Conservation (phyloP, 139 green algal genomes). For the Chlamydomonas schloesseri region DNA sequence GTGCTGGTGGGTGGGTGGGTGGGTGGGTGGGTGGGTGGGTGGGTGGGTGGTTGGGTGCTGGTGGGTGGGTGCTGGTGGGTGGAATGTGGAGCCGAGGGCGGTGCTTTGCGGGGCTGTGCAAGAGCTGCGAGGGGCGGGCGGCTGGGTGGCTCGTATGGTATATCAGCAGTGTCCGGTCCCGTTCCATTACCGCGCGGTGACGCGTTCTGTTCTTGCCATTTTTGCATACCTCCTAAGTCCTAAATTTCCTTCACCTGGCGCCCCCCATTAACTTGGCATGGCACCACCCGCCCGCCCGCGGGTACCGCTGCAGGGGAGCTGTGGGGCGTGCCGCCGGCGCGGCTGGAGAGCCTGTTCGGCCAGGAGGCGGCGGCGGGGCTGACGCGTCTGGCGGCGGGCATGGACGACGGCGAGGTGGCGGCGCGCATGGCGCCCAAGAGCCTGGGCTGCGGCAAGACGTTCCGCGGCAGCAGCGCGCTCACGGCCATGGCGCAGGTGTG, state of each 20-base stretch:
- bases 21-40: no score
- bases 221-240: no score
- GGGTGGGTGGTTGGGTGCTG: no score
- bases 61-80: no score
- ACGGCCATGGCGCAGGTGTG: slow-evolving; percentile 38
- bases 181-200: no score
- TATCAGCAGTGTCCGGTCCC: no score
- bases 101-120: no score
- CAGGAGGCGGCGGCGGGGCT: slow-evolving; percentile 67
- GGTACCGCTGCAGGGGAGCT: slow-evolving; percentile 79
- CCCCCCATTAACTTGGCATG: not conserved
- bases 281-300: not conserved
- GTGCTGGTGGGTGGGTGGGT: no score
- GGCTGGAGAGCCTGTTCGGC: slow-evolving; percentile 65
- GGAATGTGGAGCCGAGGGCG: no score
- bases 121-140: no score
- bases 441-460: slow-evolving; percentile 86
- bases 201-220: no score
- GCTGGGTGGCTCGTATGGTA: no score
- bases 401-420: slow-evolving; percentile 77
- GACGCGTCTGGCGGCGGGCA: slow-evolving; percentile 61
- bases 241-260: not conserved
- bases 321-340: slow-evolving; percentile 57
- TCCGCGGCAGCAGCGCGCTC: slow-evolving; percentile 52
- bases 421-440: slow-evolving; percentile 78